phyloP scores from a whole-genome alignment of 2,329 filamentous ascomycete genomes.

The Diaporthe capsici region DNA sequence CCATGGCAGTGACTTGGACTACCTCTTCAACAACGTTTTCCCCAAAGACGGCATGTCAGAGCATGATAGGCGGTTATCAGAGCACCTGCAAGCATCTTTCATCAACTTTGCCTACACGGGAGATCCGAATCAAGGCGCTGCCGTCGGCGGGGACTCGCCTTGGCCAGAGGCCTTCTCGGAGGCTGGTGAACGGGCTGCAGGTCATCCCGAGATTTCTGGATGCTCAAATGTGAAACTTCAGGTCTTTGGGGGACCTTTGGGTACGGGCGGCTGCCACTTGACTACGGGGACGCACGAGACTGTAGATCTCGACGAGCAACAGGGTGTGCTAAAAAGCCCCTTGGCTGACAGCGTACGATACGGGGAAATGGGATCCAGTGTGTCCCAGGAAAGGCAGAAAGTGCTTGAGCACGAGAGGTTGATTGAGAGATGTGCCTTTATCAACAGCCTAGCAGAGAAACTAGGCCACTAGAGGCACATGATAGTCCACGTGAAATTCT shows the following conservation, averaged over 20 bases:
- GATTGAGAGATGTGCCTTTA: conserved; percentile 44
- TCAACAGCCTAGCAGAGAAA: conserved; percentile 45
- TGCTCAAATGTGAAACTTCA: conserved; percentile 38
- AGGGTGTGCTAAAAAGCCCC: conserved; percentile 36
- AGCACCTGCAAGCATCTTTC: conserved; percentile 42
- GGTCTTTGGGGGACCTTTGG: conserved; percentile 45
- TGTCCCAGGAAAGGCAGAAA: conserved; percentile 33
- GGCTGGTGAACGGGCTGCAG: background rate
- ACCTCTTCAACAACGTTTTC: conserved; percentile 46
- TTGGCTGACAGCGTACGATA: conserved; percentile 38
- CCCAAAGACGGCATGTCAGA: conserved; percentile 43
- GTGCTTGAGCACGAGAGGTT: conserved; percentile 43
- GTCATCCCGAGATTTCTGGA: background rate
- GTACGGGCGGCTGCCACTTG: conserved; percentile 41
- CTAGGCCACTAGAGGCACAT: conserved; percentile 39
- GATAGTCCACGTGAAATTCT: too few species aligned
- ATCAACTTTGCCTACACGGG: conserved; percentile 47
- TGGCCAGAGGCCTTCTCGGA: conserved; percentile 46
- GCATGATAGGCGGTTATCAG: conserved; percentile 41
- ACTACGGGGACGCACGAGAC: background rate
- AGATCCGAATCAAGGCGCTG: conserved; percentile 32
- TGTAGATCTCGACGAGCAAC: background rate
- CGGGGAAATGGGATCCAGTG: conserved; percentile 41
- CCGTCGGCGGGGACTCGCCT: background rate
- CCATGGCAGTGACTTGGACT: conserved; percentile 49